These are phyloP conservation scores for Geranomyces variabilis DNA, from an alignment of 192 early-diverging fungal species.

Conservation along the genomic window DNA sequence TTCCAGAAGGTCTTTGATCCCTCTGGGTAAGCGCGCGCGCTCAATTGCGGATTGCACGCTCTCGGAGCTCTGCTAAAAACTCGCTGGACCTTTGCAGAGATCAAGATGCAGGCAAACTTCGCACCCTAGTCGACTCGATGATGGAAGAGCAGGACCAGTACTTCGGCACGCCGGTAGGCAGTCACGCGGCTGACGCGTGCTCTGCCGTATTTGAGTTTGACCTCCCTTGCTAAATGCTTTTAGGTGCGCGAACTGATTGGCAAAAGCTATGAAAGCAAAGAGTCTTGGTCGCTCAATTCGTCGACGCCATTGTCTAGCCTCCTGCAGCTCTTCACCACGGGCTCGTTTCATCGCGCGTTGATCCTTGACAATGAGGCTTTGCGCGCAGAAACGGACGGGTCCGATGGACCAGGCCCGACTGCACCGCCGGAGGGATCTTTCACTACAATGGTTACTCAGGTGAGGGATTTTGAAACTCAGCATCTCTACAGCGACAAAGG, in stretches of 20 bases:
- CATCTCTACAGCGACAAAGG: background rate
- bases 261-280: slow-evolving; percentile 35
- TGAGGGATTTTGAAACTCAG: background rate
- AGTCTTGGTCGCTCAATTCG: slow-evolving; percentile 47
- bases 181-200: no score
- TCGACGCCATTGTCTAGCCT: slow-evolving; percentile 43
- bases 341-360: slow-evolving; percentile 47
- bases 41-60: no score
- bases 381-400: slow-evolving; percentile 5
- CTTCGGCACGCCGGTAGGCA: slow-evolving; percentile 39
- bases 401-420: slow-evolving; percentile 28
- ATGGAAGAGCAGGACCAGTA: slow-evolving; percentile 38
- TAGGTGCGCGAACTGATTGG: slow-evolving; percentile 38
- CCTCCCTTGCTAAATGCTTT: background rate
- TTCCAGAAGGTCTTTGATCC: slow-evolving; percentile 54
- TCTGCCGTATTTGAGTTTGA: no score
- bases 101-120: slow-evolving; percentile 6
- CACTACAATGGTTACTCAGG: slow-evolving; percentile 45
- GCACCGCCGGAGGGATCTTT: slow-evolving; percentile 22
- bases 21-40: slow-evolving; percentile 13
- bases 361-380: slow-evolving; percentile 47
- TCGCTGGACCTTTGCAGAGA: no score
- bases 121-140: slow-evolving; percentile 1
- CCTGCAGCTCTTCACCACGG: slow-evolving; percentile 42
- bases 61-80: no score